Evolutionary conservation across 768 basidiomycete genomes (phyloP).

Genomic region (Mycena alexandri): DNA sequence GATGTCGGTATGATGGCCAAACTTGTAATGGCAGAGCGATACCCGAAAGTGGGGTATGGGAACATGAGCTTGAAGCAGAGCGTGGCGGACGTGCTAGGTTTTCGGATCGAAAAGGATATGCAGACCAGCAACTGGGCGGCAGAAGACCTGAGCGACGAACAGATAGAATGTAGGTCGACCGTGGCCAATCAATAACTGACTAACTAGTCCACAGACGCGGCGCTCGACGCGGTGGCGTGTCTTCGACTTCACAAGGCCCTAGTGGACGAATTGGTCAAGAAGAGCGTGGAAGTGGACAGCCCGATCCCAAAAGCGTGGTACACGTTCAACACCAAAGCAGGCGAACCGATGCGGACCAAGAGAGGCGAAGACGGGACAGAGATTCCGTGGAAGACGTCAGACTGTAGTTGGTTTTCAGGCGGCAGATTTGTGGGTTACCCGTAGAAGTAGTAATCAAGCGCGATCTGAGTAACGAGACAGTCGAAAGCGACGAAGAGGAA

Average conservation of each 20-base stretch:
- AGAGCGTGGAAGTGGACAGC: not conserved
- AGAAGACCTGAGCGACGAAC: not conserved
- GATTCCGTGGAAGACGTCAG: not conserved
- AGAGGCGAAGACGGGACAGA: not conserved
- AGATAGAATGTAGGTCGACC: not conserved
- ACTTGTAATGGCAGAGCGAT: not conserved
- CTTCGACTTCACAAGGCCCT: not conserved
- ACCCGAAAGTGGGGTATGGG: not conserved
- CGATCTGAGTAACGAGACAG: no score
- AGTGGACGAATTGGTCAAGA: not conserved
- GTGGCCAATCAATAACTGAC: not conserved
- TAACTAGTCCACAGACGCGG: not conserved
- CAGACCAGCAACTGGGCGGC: not conserved
- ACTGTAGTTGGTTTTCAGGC: not conserved
- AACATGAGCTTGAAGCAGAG: not conserved
- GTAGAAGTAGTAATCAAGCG: no score
- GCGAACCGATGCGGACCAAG: not conserved
- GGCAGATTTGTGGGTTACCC: not conserved
- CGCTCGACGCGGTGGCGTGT: not conserved
- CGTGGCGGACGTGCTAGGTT: not conserved
- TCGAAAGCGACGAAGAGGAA: no score
- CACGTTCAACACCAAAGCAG: not conserved
- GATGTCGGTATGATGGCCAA: constrained; percentile 10
- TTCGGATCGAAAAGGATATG: not conserved
- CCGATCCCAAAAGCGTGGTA: not conserved